Evolutionary conservation across 2,329 filamentous ascomycete genomes (phyloP).

Genomic region (Xylariomycetidae sp.): DNA sequence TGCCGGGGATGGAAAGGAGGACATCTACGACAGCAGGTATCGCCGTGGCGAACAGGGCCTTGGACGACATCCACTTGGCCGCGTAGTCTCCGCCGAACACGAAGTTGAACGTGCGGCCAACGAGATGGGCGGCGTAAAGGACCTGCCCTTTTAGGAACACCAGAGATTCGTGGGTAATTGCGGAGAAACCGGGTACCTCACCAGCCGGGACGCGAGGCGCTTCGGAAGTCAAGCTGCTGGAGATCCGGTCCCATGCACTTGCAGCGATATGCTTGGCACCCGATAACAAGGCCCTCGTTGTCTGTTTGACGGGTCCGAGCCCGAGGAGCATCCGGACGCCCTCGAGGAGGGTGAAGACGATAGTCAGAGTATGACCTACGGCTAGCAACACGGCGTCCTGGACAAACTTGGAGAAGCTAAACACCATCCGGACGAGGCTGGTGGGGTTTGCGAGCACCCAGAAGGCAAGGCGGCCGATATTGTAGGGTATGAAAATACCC

Average conservation of each 20-base stretch:
- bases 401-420: constrained; percentile 70
- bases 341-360: constrained; percentile 34
- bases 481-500: constrained; percentile 87
- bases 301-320: constrained; percentile 21
- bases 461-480: constrained; percentile 80
- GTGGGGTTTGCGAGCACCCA: constrained; percentile 76
- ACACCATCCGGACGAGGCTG: constrained; percentile 67
- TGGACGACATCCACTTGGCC: constrained; percentile 22
- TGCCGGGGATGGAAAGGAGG: constrained; percentile 27
- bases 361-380: constrained; percentile 50
- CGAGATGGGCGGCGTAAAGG: constrained; percentile 31
- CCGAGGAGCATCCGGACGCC: constrained; percentile 31
- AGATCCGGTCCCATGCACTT: constrained; percentile 36
- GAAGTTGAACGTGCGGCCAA: constrained; percentile 37
- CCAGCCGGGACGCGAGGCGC: constrained; percentile 45
- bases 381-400: constrained; percentile 70
- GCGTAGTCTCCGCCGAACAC: constrained; percentile 40
- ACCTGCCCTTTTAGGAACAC: constrained; percentile 54
- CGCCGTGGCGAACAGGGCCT: constrained; percentile 13
- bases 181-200: constrained; percentile 73
- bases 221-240: constrained; percentile 46
- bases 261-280: constrained; percentile 19
- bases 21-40: constrained; percentile 18
- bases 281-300: constrained; percentile 15
- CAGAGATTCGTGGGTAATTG: constrained; percentile 68